Evolutionary conservation across 352 stramenopile species (phyloP).

Genomic region (Pilasporangium apinafurcum): DNA sequence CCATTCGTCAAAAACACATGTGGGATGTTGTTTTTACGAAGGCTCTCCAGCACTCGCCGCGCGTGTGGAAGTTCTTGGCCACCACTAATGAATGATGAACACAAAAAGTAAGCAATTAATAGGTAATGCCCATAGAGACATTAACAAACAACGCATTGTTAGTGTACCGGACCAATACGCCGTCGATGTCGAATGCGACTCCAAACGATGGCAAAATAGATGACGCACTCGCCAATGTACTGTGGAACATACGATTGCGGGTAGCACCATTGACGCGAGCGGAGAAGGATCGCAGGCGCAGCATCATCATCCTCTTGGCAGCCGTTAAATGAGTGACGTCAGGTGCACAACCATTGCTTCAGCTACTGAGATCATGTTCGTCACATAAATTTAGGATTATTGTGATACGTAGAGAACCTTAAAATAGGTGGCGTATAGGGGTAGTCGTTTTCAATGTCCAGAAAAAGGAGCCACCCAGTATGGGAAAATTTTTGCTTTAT

Average conservation of each 20-base stretch:
- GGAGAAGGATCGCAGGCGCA: not conserved
- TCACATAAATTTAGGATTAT: no score
- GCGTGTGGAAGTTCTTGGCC: conserved; percentile 66
- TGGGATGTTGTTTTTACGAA: conserved; percentile 56
- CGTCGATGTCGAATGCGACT: conserved; percentile 90
- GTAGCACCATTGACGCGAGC: not conserved
- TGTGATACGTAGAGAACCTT: no score
- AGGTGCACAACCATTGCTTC: no score
- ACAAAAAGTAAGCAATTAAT: no score
- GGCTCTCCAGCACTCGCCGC: conserved; percentile 52
- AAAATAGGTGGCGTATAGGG: no score
- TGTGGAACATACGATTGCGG: not conserved
- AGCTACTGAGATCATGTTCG: no score
- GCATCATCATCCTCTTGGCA: no score
- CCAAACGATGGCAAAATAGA: conserved; percentile 36
- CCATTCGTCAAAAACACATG: conserved; percentile 91
- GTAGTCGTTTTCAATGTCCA: no score
- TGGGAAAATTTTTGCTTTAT: no score
- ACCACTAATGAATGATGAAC: conserved; percentile 42
- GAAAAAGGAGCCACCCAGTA: no score
- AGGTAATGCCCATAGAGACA: not conserved
- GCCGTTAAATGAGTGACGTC: no score
- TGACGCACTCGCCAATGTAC: not conserved
- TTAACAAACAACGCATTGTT: no score
- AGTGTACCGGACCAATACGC: conserved; percentile 85